These are phyloP conservation scores for Anisodus tanguticus DNA, from an alignment of 257 asterid genomes.

Conservation along the genomic window DNA sequence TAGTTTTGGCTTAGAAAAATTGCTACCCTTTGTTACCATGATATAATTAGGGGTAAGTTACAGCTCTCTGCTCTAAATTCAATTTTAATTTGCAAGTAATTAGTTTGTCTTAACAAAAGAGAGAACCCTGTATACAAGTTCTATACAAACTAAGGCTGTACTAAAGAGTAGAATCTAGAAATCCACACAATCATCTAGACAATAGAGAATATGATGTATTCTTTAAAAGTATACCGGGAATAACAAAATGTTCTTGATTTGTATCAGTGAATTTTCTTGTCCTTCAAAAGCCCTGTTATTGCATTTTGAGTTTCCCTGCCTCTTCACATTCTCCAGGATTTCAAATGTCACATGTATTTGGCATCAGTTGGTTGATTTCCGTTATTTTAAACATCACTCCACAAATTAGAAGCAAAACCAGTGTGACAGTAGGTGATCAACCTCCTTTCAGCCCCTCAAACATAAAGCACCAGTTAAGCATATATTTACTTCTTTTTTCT, in stretches of 20 bases:
- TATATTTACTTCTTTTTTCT: background rate
- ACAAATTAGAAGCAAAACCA: background rate
- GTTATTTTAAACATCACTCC: background rate
- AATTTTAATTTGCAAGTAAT: background rate
- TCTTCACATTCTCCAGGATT: background rate
- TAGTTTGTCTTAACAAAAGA: slow-evolving; percentile 7
- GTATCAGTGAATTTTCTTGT: background rate
- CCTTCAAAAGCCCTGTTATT: background rate
- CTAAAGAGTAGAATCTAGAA: background rate
- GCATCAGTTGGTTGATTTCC: background rate
- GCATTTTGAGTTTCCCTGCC: background rate
- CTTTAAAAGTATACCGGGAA: background rate
- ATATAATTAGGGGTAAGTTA: background rate
- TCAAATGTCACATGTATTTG: slow-evolving; percentile 3
- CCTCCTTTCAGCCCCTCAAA: background rate
- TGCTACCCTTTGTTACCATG: background rate
- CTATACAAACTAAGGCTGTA: background rate
- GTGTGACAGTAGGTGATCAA: background rate
- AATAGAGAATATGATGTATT: background rate
- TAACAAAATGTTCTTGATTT: background rate
- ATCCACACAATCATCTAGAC: background rate
- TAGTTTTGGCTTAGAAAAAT: slow-evolving; percentile 6
- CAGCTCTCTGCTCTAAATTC: background rate
- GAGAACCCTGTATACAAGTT: background rate
- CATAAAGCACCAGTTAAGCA: background rate